A percentile compares a stretch with the other conserved stretches of the same genome.
phyloP scores from a whole-genome alignment of 108 stramenopile genomes.

The Schizochytrium sp. region DNA sequence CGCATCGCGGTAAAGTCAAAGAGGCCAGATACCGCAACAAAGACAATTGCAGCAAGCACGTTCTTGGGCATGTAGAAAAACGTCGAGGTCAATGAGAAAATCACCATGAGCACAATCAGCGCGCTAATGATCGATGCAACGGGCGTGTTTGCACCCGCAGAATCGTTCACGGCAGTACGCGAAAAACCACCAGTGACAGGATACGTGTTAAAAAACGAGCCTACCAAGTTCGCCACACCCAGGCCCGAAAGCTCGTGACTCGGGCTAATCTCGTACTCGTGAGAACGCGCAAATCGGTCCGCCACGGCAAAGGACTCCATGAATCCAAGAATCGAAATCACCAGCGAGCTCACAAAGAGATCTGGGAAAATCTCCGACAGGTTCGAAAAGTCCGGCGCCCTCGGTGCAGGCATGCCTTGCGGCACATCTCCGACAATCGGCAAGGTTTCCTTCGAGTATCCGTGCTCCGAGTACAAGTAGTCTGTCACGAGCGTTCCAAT shows the following conservation, averaged over 20 bases:
- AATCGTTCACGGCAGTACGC: constrained; percentile 65
- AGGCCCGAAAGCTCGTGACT: constrained; percentile 65
- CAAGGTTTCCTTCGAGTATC: constrained; percentile 37
- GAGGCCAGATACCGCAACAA: constrained; percentile 57
- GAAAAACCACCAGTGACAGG: constrained; percentile 55
- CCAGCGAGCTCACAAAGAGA: constrained; percentile 35
- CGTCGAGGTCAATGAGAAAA: constrained; percentile 62
- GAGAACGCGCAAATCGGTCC: constrained; percentile 48
- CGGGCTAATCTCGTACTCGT: constrained; percentile 63
- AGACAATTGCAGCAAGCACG: constrained; percentile 58
- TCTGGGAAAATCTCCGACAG: background rate
- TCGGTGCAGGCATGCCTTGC: constrained; percentile 45
- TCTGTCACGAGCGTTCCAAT: constrained; percentile 21
- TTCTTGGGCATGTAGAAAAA: constrained; percentile 61
- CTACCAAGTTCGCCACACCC: constrained; percentile 61
- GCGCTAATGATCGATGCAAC: constrained; percentile 58
- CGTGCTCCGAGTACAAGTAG: constrained; percentile 17
- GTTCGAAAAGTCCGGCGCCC: background rate
- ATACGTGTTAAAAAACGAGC: constrained; percentile 49
- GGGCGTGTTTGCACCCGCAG: constrained; percentile 55
- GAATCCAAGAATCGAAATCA: constrained; percentile 55
- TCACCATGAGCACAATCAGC: constrained; percentile 50
- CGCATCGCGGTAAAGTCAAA: constrained; percentile 56
- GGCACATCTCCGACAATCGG: constrained; percentile 60
- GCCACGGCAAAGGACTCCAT: constrained; percentile 72